These are phyloP conservation scores for Stevia rebaudiana DNA, from an alignment of 140 eudicot genomes.

Conservation along the genomic window DNA sequence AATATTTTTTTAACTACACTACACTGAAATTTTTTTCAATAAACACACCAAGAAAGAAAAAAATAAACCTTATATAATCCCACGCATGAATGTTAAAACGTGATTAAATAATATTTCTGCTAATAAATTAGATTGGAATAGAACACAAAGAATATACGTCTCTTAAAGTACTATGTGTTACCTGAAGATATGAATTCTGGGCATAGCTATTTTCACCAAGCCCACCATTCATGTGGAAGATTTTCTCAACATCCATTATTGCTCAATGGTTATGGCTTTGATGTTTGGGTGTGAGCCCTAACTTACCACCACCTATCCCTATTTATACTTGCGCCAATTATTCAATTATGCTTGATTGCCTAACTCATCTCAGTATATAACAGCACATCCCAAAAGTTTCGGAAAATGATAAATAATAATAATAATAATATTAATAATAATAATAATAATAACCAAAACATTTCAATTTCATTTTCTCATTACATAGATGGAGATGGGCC, in stretches of 20 bases:
- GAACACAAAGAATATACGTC: no score
- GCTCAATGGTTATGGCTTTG: not conserved
- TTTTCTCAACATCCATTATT: constrained; percentile 70
- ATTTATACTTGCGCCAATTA: constrained; percentile 28
- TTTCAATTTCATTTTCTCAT: not conserved
- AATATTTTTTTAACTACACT: no score
- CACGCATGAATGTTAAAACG: no score
- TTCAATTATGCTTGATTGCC: constrained; percentile 22
- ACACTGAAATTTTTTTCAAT: no score
- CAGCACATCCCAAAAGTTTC: constrained; percentile 37
- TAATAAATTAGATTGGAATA: no score
- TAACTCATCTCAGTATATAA: constrained; percentile 11
- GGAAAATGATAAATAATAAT: not conserved
- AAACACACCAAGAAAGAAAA: no score
- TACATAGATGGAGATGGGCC: no score
- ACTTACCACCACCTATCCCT: constrained; percentile 21
- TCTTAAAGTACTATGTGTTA: not conserved
- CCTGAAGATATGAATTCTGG: constrained; percentile 87
- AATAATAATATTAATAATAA: no score
- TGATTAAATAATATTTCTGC: no score
- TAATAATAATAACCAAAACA: not conserved
- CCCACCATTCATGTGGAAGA: constrained; percentile 88
- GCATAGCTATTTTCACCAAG: constrained; percentile 83
- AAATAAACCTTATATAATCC: no score
- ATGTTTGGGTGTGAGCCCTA: constrained; percentile 21